These are phyloP conservation scores for Alternaria alternata DNA, from an alignment of 2,329 filamentous ascomycete genomes.

Conservation along the genomic window DNA sequence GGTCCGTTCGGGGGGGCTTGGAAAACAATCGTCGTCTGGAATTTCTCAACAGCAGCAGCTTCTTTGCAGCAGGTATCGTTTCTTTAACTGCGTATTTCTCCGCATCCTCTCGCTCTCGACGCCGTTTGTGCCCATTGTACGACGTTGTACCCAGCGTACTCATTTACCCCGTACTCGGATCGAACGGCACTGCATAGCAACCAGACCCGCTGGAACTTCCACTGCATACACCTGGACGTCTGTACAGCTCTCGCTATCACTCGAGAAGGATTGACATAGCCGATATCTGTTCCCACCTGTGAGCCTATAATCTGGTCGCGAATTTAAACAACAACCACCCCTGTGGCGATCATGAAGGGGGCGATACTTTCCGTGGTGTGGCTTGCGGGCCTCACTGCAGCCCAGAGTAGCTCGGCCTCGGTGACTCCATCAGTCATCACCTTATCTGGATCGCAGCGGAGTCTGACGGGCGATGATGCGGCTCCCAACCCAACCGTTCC, in stretches of 20 bases:
- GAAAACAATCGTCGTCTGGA: conserved; percentile 13
- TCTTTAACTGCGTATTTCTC: background rate
- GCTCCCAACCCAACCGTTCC: conserved; percentile 38
- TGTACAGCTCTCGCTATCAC: background rate
- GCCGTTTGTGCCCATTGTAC: background rate
- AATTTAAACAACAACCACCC: conserved; percentile 3
- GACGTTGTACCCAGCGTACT: background rate
- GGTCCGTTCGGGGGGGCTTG: conserved; percentile 14
- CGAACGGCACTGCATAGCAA: conserved; percentile 7
- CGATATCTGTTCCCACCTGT: background rate
- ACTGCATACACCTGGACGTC: background rate
- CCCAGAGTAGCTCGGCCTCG: conserved; percentile 35
- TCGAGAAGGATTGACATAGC: background rate
- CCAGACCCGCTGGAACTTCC: conserved; percentile 1
- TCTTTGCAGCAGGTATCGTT: background rate
- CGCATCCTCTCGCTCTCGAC: background rate
- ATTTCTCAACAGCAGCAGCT: conserved; percentile 1
- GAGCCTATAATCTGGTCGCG: background rate
- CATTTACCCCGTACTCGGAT: conserved; percentile 1
- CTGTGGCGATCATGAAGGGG: conserved; percentile 32
- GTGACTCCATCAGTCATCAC: conserved; percentile 36
- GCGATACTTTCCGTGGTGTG: conserved; percentile 31
- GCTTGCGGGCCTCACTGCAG: conserved; percentile 34
- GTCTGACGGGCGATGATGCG: conserved; percentile 27
- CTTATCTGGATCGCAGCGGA: conserved; percentile 30